Conservation (phyloP, 495 filamentous ascomycete genomes). For the Tetracladium setigerum region DNA sequence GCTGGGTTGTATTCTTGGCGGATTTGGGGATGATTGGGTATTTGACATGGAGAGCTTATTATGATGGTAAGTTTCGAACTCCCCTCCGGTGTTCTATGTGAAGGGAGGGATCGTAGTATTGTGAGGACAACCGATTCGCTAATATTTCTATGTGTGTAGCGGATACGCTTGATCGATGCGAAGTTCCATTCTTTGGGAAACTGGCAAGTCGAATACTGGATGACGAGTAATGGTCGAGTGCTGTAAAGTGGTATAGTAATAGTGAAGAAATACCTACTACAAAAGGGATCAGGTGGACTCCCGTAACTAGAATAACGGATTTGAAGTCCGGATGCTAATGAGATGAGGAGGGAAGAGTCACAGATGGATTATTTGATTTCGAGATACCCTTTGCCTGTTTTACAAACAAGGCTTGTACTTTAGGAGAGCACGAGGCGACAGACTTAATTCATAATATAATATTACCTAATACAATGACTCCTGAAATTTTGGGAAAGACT, state of each 20-base stretch:
- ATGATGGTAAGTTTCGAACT: constrained; percentile 52
- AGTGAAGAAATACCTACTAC: no score
- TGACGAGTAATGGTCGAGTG: constrained; percentile 53
- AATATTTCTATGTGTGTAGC: constrained; percentile 34
- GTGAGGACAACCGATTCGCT: constrained; percentile 10
- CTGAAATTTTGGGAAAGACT: no score
- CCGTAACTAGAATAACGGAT: no score
- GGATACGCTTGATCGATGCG: constrained; percentile 72
- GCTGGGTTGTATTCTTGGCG: constrained; percentile 69
- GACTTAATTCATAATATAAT: no score
- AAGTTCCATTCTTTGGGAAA: constrained; percentile 80
- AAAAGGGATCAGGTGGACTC: no score
- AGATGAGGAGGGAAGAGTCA: no score
- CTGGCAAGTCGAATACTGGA: constrained; percentile 89
- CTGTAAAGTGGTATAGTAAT: neutral
- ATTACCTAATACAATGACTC: no score
- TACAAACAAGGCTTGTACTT: no score
- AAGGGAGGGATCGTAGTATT: neutral
- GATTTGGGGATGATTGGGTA: constrained; percentile 74
- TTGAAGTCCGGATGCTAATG: no score
- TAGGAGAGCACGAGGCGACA: no score
- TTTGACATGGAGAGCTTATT: constrained; percentile 71
- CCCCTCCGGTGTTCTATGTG: neutral
- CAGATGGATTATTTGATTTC: no score
- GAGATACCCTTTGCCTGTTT: no score